Evolutionary conservation across 441 rosid genomes (phyloP).

Genomic region (Dalechampia spathulata): DNA sequence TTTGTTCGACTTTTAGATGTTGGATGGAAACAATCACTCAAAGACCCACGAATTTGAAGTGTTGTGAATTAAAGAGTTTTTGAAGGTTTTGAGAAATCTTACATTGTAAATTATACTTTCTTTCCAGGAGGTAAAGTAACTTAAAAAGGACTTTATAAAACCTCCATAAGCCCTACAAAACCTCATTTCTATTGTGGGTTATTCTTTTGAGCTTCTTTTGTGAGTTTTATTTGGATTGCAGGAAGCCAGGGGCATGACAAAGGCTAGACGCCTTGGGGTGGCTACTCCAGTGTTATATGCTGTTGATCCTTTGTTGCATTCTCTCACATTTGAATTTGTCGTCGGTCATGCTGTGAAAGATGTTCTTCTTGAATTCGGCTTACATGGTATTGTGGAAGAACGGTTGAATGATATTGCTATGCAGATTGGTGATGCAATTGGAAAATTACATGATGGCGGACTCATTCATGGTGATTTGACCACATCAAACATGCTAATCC

Average conservation of each 20-base stretch:
- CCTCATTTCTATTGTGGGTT: too few species aligned
- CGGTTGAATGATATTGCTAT: conserved; percentile 54
- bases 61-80: too few species aligned
- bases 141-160: too few species aligned
- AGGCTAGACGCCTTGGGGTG: conserved; percentile 85
- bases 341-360: conserved; percentile 70
- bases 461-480: conserved; percentile 95
- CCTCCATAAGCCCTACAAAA: too few species aligned
- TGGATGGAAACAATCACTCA: too few species aligned
- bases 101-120: too few species aligned
- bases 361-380: conserved; percentile 64
- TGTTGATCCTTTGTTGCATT: conserved; percentile 57
- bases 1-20: too few species aligned
- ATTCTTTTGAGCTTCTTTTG: too few species aligned
- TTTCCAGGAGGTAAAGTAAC: too few species aligned
- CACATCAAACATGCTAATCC: conserved; percentile 78
- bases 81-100: too few species aligned
- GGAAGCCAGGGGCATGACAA: conserved; percentile 95
- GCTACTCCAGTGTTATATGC: conserved; percentile 68
- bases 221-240: conserved; percentile 18
- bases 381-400: conserved; percentile 51
- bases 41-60: too few species aligned
- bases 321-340: conserved; percentile 64
- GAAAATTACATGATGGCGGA: conserved; percentile 89
- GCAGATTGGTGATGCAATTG: conserved; percentile 82